phyloP scores from a whole-genome alignment of 192 early-diverging fungal genomes.

The Umbelopsis ramanniana region DNA sequence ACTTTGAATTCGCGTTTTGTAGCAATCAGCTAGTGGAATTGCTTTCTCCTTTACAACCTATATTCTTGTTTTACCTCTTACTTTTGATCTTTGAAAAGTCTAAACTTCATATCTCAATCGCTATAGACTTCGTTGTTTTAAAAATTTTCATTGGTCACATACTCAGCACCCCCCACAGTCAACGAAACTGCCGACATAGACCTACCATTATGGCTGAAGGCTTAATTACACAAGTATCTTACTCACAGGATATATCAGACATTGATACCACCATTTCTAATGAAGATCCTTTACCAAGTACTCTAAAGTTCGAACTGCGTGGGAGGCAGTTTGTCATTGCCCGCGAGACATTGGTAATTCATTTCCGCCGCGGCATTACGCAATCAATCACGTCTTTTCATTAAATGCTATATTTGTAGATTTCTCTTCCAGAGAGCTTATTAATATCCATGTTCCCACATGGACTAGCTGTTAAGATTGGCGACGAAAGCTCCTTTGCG shows the following conservation, averaged over 20 bases:
- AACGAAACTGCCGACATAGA: too few species aligned
- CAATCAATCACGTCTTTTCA: background rate
- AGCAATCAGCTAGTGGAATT: too few species aligned
- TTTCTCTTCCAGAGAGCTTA: slow-evolving; percentile 58
- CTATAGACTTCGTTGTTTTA: too few species aligned
- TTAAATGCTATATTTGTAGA: background rate
- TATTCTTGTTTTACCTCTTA: too few species aligned
- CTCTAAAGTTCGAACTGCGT: slow-evolving; percentile 50
- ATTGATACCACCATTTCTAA: background rate
- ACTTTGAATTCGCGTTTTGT: too few species aligned
- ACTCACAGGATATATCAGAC: background rate
- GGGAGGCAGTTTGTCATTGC: slow-evolving; percentile 54
- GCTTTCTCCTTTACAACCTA: too few species aligned
- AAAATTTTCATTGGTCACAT: too few species aligned
- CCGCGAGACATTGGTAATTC: slow-evolving; percentile 48
- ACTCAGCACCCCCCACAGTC: too few species aligned
- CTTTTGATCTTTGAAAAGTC: too few species aligned
- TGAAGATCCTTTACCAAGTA: slow-evolving; percentile 39
- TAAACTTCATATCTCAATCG: too few species aligned
- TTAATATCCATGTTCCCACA: slow-evolving; percentile 69
- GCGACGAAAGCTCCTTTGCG: slow-evolving; percentile 38
- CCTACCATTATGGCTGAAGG: background rate
- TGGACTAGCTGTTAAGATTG: slow-evolving; percentile 52
- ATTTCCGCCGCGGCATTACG: background rate
- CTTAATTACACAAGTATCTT: slow-evolving; percentile 5